Conservation (phyloP, 2,329 filamentous ascomycete genomes). For the Aspergillus japonicus region DNA sequence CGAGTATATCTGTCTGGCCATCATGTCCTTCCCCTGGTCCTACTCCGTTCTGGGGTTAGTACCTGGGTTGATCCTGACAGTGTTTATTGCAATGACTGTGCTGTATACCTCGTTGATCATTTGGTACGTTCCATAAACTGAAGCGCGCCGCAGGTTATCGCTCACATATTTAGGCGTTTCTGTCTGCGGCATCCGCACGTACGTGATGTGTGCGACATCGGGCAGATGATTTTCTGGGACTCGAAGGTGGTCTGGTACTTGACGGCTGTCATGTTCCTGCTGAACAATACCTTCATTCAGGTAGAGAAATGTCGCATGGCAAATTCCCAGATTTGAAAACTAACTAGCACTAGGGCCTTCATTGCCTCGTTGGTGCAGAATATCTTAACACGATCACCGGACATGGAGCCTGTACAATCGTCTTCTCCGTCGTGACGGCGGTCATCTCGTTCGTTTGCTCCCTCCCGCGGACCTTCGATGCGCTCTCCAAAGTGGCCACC, state of each 20-base stretch:
- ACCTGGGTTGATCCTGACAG: constrained; percentile 79
- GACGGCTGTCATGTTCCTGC: constrained; percentile 80
- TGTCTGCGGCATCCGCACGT: constrained; percentile 88
- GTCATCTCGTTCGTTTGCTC: constrained; percentile 76
- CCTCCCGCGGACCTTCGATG: constrained; percentile 79
- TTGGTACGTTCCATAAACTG: constrained; percentile 47
- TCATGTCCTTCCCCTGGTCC: constrained; percentile 95
- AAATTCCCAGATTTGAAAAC: not conserved
- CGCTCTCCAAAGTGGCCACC: constrained; percentile 75
- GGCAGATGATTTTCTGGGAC: constrained; percentile 91
- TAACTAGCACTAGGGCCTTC: constrained; percentile 58
- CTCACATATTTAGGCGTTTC: constrained; percentile 66
- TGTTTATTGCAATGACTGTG: constrained; percentile 73
- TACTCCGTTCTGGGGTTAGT: constrained; percentile 86
- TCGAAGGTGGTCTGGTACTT: constrained; percentile 68
- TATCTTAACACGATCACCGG: constrained; percentile 87
- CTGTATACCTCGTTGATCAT: constrained; percentile 75
- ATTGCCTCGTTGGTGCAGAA: constrained; percentile 79
- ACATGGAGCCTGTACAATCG: constrained; percentile 71
- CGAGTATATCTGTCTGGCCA: constrained; percentile 89
- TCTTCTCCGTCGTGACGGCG: constrained; percentile 72
- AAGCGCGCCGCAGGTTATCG: not conserved
- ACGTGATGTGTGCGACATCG: constrained; percentile 89
- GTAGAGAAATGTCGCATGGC: constrained; percentile 35
- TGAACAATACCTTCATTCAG: constrained; percentile 93